Evolutionary conservation across 2,329 filamentous ascomycete species (phyloP).

Genomic region (Verticillium nubilum): DNA sequence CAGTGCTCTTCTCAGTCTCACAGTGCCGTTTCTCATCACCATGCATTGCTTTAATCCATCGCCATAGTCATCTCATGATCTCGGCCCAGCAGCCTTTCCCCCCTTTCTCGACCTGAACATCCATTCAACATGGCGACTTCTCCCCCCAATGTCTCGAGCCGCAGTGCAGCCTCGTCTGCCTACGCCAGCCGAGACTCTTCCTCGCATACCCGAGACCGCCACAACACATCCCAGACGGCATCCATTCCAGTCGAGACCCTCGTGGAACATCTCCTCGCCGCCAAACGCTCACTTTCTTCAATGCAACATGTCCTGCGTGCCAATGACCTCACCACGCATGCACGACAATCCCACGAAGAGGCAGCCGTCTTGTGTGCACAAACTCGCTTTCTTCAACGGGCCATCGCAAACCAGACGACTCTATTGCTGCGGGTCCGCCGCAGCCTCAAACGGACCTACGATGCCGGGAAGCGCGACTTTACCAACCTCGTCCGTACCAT

Average conservation of each 20-base stretch:
- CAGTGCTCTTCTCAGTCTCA: background rate
- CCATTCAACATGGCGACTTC: background rate
- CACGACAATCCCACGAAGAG: slow-evolving; percentile 72
- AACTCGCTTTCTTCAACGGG: slow-evolving; percentile 60
- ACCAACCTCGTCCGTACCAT: slow-evolving; percentile 56
- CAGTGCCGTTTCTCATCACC: background rate
- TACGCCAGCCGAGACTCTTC: background rate
- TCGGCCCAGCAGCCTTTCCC: background rate
- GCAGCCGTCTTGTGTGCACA: slow-evolving; percentile 67
- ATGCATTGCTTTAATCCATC: background rate
- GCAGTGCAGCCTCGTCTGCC: slow-evolving; percentile 5
- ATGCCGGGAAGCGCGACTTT: slow-evolving; percentile 55
- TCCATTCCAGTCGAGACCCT: slow-evolving; percentile 61
- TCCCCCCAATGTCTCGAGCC: slow-evolving; percentile 13
- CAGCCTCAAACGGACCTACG: slow-evolving; percentile 49
- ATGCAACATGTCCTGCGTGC: slow-evolving; percentile 79
- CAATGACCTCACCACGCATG: slow-evolving; percentile 76
- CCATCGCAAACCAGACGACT: slow-evolving; percentile 51
- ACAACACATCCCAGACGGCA: background rate
- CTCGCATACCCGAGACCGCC: background rate
- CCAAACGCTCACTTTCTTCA: slow-evolving; percentile 81
- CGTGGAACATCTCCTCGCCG: slow-evolving; percentile 76
- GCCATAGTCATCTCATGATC: background rate
- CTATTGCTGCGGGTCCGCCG: slow-evolving; percentile 46
- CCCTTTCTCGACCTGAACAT: background rate